Evolutionary conservation across 176 grass and related monocot species (phyloP), one percentile per base, ranked within the genome.

Genomic region (Cenchrus americanus): DNA sequence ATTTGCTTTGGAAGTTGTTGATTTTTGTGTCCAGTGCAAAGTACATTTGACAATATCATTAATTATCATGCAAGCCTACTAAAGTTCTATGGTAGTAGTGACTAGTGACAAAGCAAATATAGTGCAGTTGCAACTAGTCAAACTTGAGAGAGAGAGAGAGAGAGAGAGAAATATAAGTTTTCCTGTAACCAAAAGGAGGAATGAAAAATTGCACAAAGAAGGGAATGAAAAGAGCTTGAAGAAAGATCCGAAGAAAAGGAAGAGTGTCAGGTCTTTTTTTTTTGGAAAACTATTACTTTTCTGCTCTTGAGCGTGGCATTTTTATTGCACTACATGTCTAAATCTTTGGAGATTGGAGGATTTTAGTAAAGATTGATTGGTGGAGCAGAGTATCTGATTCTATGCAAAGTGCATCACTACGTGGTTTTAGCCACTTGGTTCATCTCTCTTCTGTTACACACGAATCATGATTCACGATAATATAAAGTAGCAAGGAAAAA

Each of bases 321-420:
- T 30, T 32, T 18, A n/a, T 49, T 24, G 21, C 14, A 42, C n/a
- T 50, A 17, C 62, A 12, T 26, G 7, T 85, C n/a, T 50, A 17
- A 51, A 12, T 26, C 7, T 85, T 52, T 75, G 19, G 8, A 17
- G 1, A 49, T 15, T 24, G 0, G 7, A 68, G 19, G 49, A 43
- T 49, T 49, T 22, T 8, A 21, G 54, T 57, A 21, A 18, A 58
- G 7, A 40, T 14, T 55, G 21, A 27, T 76, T n/a, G 22, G 49
- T 75, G 82, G 71, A 66, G 23, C 32, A 75, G 60, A 54, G 82
- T 10, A 84, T 65, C 71, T 42, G 14, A 75, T 83, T 22, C 81
- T 40, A 40, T 40, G 27, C 81, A 26, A 41, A 19, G 34, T 49
- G 62, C 22, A 15, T 62, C 14, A 7, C 13, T 21, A 37, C 8